Base-by-base conservation (phyloP, 352 stramenopile species). In the Pseudoperonospora humuli region DNA sequence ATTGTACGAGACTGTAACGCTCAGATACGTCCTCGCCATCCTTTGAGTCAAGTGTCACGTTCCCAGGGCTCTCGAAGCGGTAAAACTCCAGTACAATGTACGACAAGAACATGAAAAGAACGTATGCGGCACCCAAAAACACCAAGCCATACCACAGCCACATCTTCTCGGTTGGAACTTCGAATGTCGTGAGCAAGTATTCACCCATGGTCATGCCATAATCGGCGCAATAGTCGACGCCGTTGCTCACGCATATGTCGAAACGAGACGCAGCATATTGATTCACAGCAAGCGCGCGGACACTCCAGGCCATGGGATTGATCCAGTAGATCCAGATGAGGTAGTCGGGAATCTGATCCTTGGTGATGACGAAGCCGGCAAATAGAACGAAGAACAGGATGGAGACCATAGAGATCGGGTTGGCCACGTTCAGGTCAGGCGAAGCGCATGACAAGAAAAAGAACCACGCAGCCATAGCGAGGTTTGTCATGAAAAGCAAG, bases 401-500 rank as follows among this genome's bases (percentile, higher is more conserved):
- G 2, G 36, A 57, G 2, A 62, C 47, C 11, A 44, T 29, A 4
- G 46, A 57, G 0, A 62, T 17, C 4, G 53, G 46, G 21, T 53
- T 62, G 21, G 47, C 48, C 20, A 63, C 38, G 37, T 54, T 54
- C 19, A 63, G 15, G 18, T 63, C n/a, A 0, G 54, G 54, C 6
- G 48, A 45, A 1, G 38, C 42, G 3, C 23, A 61, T 0, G 40
- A 23, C 36, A 55, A 20, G 32, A 63, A 58, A 32, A 58, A 54
- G 31, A 63, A 58, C 17, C 33, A 63, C 1, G 48, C 42, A 0
- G 42, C 15, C 15, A 61, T 34, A 2, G 54, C 44, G 4, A 84
- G n/a, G 19, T 75, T 75, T 1, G 41, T 45, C 14, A 75, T 3
- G 28, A 73, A 27, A 0, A 80, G 33, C 5, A 71, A 28, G 4